A percentile compares a stretch with the other conserved stretches of the same genome.
Conservation (phyloP, 2,329 filamentous ascomycete genomes). For the Trematosphaeria pertusa region DNA sequence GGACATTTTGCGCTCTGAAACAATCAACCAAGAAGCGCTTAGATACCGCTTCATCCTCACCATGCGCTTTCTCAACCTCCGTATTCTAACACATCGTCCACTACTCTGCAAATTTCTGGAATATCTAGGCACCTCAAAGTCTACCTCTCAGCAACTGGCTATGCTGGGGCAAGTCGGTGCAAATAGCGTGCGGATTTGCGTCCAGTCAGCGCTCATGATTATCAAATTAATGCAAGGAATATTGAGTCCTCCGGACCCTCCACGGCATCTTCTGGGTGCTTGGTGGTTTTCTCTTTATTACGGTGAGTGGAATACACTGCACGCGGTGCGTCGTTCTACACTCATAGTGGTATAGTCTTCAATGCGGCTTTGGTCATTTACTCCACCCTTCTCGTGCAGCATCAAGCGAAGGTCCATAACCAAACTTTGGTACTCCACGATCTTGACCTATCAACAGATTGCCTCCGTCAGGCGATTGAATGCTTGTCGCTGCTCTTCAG, state of each 20-base stretch:
- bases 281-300: conserved; percentile 55
- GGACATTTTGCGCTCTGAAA: background rate
- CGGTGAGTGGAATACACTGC: conserved; percentile 19
- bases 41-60: conserved; percentile 54
- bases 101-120: conserved; percentile 50
- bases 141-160: conserved; percentile 22
- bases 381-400: conserved; percentile 30
- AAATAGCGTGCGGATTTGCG: conserved; percentile 43
- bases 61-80: conserved; percentile 52
- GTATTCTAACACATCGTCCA: conserved; percentile 52
- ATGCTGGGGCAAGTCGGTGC: conserved; percentile 41
- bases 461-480: conserved; percentile 15
- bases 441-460: conserved; percentile 11
- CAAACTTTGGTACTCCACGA: conserved; percentile 10
- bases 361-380: conserved; percentile 6
- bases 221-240: conserved; percentile 41
- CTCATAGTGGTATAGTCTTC: background rate
- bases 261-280: conserved; percentile 41
- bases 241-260: conserved; percentile 22
- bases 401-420: conserved; percentile 10
- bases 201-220: conserved; percentile 44
- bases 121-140: conserved; percentile 9
- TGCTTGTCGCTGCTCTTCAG: conserved; percentile 15
- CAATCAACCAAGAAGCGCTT: conserved; percentile 3
- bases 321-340: background rate